Evolutionary conservation across 2,329 filamentous ascomycete genomes (phyloP), one percentile per base, ranked within the genome.

Genomic region (Colletotrichum filicis): DNA sequence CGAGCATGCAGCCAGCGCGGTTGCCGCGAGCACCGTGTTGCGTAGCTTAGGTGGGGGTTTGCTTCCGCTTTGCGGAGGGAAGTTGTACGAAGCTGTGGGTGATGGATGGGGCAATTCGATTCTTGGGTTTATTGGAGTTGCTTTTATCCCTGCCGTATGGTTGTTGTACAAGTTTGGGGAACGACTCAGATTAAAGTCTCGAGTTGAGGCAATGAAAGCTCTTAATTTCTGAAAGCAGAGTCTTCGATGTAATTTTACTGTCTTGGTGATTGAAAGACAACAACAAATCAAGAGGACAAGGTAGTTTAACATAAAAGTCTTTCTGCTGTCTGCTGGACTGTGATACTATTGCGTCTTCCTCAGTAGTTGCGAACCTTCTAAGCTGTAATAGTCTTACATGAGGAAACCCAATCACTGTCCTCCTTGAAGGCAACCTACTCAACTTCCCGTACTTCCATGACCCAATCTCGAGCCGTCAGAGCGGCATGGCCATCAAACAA

Each of bases 1-100:
- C 58, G 81, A 86, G 69, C 90, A 91, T 74, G 89, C 91, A 1
- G 92, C 92, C 22, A 87, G 86, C 4, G 92, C 90, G 2, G 88
- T 92, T 11, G 92, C 92, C 0, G 91, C 91, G 2, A 92, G 88
- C 76, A 92, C 91, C 0, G 87, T 93, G 4, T 24, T 91, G 12
- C 80, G 89, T 35, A 78, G 76, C 14, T 76, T 88, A 0, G 81
- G 88, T 14, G 89, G 88, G 16, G 88, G 86, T 0, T 80, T 89
- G 59, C 79, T 90, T 1, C 88, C 88, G 0, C 80, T 91, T 9
- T 83, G 83, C n/a, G 88, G 86, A 0, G 77, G 86, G 19, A 79
- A 81, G 24, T 85, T 91, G 82, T 91, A 89, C 75, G 79, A 84
- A 37, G 79, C 79, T 2, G 76, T 91, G 1, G 88, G 89, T 0